phyloP scores from a whole-genome alignment of 106 monocot species.

The Dioscorea zingiberensis region DNA sequence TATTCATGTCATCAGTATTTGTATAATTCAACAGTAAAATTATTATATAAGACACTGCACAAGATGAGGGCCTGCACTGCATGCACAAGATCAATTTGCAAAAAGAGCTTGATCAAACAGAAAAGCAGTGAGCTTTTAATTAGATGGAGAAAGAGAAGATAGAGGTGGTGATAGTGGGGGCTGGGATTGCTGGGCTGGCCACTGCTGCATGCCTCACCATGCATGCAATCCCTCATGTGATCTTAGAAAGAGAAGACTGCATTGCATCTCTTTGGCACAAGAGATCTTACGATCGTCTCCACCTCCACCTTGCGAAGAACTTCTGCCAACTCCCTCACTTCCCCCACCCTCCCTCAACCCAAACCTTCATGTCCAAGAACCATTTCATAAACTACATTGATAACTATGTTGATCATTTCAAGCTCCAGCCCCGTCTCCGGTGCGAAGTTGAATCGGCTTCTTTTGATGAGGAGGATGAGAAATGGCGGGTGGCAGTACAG shows the following conservation, averaged over 20 bases:
- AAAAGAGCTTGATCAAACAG: too few relatives aligned
- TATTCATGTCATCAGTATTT: too few relatives aligned
- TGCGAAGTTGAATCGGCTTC: slow-evolving; percentile 23
- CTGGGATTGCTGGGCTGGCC: slow-evolving; percentile 39
- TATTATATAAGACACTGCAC: too few relatives aligned
- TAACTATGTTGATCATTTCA: slow-evolving; percentile 20
- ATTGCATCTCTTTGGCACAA: slow-evolving; percentile 32
- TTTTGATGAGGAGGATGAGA: slow-evolving; percentile 7
- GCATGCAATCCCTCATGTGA: slow-evolving; percentile 11
- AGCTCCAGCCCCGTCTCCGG: slow-evolving; percentile 1
- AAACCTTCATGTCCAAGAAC: slow-evolving; percentile 27
- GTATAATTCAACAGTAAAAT: too few relatives aligned
- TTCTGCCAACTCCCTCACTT: slow-evolving; percentile 19
- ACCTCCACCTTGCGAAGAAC: slow-evolving; percentile 29
- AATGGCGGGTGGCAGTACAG: slow-evolving; percentile 4
- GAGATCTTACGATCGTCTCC: slow-evolving; percentile 31
- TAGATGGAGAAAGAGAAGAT: too few relatives aligned
- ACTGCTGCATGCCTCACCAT: slow-evolving; percentile 29
- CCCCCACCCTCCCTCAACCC: slow-evolving; percentile 13
- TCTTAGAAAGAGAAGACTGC: slow-evolving; percentile 40
- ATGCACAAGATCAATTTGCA: too few relatives aligned
- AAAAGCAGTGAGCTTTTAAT: too few relatives aligned
- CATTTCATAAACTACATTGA: slow-evolving; percentile 38
- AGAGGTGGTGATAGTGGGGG: slow-evolving; percentile 21
- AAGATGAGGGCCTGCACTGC: too few relatives aligned